Evolutionary conservation across 2,329 filamentous ascomycete species (phyloP), one percentile per base, ranked within the genome.

Genomic region (Trichoderma atroviride): DNA sequence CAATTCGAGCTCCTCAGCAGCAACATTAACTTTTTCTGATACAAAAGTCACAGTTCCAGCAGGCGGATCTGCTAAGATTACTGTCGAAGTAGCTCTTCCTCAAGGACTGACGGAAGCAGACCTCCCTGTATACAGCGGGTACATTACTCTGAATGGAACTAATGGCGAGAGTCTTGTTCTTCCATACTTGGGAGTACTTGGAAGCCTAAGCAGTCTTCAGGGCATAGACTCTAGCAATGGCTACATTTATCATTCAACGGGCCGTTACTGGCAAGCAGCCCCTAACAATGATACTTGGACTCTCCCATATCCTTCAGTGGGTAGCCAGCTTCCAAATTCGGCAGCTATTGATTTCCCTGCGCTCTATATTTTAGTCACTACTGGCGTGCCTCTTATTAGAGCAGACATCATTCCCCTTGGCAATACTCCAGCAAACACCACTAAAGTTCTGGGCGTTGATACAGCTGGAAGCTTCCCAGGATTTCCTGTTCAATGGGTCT

Each of bases 21-120:
- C 85, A 6, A 79, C 78, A 1, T 72, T 87, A 24, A 73, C 74
- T 47, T 81, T 87, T 61, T 81, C 78, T 71, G 74, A 78, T 61
- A 75, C 79, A 71, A 79, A 80, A 22, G 76, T 88, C 63, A 84
- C 81, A 0, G 74, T 87, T 22, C 74, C 74, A 1, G 78, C 80
- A 2, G 80, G 80, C 5, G 74, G 83, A 66, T 80, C 81, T 19
- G 80, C 82, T 69, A 81, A 81, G 0, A 76, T 88, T 68, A 76
- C 80, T 13, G 83, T 88, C 11, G 79, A 79, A 0, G 80, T 82
- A 2, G 81, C 79, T 1, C 79, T 81, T 1, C 84, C 84, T 0
- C 70, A 55, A 73, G 72, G 75, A 0, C 53, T 66, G 13, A 74
- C 80, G 31, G 71, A 76, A 9, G 74, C 73, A 0, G 79, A 79